A percentile compares a stretch with the other conserved stretches of the same genome.
These are phyloP conservation scores for Calonectria pauciramosa DNA, from an alignment of 2,329 filamentous ascomycete genomes.

Conservation along the genomic window DNA sequence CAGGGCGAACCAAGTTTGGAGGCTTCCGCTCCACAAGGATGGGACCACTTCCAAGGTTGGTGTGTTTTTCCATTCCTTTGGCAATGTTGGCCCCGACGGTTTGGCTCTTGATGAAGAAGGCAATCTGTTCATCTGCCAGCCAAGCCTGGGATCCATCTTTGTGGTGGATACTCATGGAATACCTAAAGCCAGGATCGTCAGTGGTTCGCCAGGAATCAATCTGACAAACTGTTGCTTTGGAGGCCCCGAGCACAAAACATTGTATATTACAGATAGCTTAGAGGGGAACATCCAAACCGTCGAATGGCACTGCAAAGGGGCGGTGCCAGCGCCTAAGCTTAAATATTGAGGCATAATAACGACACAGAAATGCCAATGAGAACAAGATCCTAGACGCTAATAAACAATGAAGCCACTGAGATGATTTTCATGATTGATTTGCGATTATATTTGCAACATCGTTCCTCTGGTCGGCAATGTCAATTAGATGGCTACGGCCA, in stretches of 20 bases:
- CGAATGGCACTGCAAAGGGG: slow-evolving; percentile 50
- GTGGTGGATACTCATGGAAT: slow-evolving; percentile 54
- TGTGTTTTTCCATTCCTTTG: slow-evolving; percentile 57
- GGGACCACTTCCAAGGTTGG: slow-evolving; percentile 55
- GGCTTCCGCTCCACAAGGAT: slow-evolving; percentile 54
- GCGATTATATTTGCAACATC: no score
- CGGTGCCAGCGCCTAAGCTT: slow-evolving; percentile 20
- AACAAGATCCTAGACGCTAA: background rate
- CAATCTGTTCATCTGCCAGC: slow-evolving; percentile 52
- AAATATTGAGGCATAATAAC: background rate
- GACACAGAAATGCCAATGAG: background rate
- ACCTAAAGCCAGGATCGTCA: slow-evolving; percentile 54
- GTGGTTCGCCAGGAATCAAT: slow-evolving; percentile 49
- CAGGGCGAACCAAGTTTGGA: slow-evolving; percentile 57
- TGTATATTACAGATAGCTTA: slow-evolving; percentile 57
- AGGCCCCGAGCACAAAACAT: slow-evolving; percentile 50
- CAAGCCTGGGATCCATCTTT: slow-evolving; percentile 53
- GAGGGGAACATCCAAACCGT: slow-evolving; percentile 53
- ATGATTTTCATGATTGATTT: no score
- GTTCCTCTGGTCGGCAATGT: no score
- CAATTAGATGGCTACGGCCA: no score
- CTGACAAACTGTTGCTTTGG: slow-evolving; percentile 59
- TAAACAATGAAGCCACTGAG: background rate
- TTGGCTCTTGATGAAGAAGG: slow-evolving; percentile 56
- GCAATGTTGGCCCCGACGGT: slow-evolving; percentile 55